Evolutionary conservation across 768 basidiomycete species (phyloP).

Genomic region (Boletus subparvulus): DNA sequence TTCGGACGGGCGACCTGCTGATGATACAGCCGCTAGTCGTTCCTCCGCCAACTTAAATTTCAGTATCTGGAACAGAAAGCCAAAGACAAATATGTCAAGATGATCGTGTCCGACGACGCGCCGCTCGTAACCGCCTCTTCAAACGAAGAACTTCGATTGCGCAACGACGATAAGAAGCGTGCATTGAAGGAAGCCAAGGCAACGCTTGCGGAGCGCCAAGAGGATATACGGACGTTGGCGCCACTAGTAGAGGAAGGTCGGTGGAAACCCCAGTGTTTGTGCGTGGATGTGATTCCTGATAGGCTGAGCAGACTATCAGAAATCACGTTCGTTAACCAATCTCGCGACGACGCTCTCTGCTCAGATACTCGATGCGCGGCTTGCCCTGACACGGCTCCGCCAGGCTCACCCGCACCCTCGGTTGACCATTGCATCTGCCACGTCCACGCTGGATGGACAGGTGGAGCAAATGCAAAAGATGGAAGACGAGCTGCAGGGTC

Average conservation of each 20-base stretch:
- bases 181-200: constrained; percentile 64
- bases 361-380: constrained; percentile 79
- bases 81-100: constrained; percentile 84
- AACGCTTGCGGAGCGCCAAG: constrained; percentile 57
- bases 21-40: constrained; percentile 45
- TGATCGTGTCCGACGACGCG: constrained; percentile 84
- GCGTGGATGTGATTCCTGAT: background rate
- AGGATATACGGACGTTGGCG: constrained; percentile 60
- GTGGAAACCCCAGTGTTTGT: background rate
- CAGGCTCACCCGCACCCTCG: constrained; percentile 80
- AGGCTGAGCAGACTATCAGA: constrained; percentile 51
- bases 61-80: constrained; percentile 89
- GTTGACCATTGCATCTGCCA: constrained; percentile 73
- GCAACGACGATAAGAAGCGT: constrained; percentile 72
- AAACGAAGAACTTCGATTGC: constrained; percentile 60
- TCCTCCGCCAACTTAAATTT: constrained; percentile 81
- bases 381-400: constrained; percentile 75
- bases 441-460: constrained; percentile 70
- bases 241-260: constrained; percentile 71
- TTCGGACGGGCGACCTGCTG: background rate
- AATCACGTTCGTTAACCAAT: constrained; percentile 49
- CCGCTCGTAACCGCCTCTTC: constrained; percentile 78
- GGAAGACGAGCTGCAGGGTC: constrained; percentile 58
- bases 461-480: constrained; percentile 78
- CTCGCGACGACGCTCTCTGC: constrained; percentile 63